phyloP scores from a whole-genome alignment of 371 early-diverging fungal genomes.

The Saksenaea vasiformis region DNA sequence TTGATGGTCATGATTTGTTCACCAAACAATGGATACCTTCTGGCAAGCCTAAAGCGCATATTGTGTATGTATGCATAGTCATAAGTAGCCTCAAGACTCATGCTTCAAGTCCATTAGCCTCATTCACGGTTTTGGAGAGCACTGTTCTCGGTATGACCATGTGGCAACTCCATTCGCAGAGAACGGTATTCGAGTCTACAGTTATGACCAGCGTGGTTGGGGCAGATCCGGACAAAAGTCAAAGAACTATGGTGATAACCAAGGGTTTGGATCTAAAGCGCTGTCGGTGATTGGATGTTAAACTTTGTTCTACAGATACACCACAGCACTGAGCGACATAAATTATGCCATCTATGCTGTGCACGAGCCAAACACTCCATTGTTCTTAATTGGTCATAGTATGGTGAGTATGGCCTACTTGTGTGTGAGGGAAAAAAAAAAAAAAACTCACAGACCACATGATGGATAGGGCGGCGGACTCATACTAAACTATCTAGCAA shows the following conservation, averaged over 20 bases:
- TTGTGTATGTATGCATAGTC: slow-evolving; percentile 30
- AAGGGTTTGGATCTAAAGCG: slow-evolving; percentile 43
- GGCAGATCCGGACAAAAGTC: slow-evolving; percentile 61
- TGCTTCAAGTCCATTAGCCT: slow-evolving; percentile 42
- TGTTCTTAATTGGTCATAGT: slow-evolving; percentile 67
- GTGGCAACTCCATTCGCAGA: slow-evolving; percentile 54
- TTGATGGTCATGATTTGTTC: slow-evolving; percentile 37
- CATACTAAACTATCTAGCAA: slow-evolving; percentile 54
- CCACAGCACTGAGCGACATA: slow-evolving; percentile 50
- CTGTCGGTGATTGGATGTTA: background rate
- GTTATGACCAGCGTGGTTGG: slow-evolving; percentile 69
- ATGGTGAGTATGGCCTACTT: slow-evolving; percentile 47
- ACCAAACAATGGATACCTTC: slow-evolving; percentile 53
- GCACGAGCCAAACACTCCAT: slow-evolving; percentile 44
- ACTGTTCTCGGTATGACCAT: slow-evolving; percentile 60
- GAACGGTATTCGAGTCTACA: slow-evolving; percentile 57
- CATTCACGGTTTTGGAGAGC: slow-evolving; percentile 73
- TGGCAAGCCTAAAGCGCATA: slow-evolving; percentile 25
- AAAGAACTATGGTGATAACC: slow-evolving; percentile 51
- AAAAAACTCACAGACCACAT: background rate
- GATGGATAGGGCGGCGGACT: slow-evolving; percentile 58
- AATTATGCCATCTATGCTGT: slow-evolving; percentile 51
- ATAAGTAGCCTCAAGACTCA: background rate
- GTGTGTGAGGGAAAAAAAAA: background rate
- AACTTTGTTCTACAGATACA: slow-evolving; percentile 21